phyloP scores from a whole-genome alignment of 805 yeast genomes.

The Yarrowia sp. region DNA sequence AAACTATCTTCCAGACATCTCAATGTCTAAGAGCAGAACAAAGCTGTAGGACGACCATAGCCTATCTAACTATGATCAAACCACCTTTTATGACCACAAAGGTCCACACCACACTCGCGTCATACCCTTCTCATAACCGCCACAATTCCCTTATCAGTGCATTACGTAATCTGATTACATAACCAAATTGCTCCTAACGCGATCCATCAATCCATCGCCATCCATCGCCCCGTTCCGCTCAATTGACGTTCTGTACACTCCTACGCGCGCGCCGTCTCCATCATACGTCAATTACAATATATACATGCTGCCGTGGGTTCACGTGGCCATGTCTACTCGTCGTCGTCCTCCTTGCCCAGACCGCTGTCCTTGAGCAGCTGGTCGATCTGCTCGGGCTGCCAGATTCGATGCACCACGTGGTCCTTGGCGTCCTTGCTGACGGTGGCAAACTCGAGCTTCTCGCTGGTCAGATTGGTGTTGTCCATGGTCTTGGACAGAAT shows the following conservation, averaged over 20 bases:
- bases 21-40: no score
- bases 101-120: no score
- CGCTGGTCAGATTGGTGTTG: slow-evolving; percentile 76
- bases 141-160: neutral
- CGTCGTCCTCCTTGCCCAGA: slow-evolving; percentile 58
- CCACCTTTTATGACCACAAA: no score
- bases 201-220: no score
- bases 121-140: no score
- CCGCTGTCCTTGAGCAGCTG: slow-evolving; percentile 69
- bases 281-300: slow-evolving; percentile 6
- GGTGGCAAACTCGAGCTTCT: slow-evolving; percentile 90
- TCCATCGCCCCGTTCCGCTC: neutral
- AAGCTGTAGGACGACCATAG: no score
- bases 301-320: neutral
- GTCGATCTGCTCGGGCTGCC: slow-evolving; percentile 78
- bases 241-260: neutral
- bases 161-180: neutral
- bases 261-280: neutral
- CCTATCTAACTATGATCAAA: no score
- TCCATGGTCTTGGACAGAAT: slow-evolving; percentile 94
- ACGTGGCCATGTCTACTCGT: slow-evolving; percentile 39
- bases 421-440: slow-evolving; percentile 51
- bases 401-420: slow-evolving; percentile 64
- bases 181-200: no score
- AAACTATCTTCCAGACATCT: no score